Base-by-base conservation (phyloP, 2,329 filamentous ascomycete genomes). In the Fusarium foetens region DNA sequence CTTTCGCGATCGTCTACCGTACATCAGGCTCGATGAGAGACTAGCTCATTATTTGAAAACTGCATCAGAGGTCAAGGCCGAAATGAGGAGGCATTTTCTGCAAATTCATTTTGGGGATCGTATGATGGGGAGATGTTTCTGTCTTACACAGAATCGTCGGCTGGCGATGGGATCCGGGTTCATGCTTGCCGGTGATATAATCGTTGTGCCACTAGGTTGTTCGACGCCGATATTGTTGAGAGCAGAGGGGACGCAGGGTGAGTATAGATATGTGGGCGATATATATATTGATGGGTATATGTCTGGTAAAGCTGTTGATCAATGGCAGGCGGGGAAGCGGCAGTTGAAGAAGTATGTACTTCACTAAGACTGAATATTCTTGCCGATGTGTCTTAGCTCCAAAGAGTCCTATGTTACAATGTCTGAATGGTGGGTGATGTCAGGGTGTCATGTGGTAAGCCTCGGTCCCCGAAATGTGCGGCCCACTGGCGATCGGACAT, bases 51-150 rank as follows among this genome's bases (percentile, higher is more conserved):
- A 58, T 51, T 25, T 65, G 4, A n/a, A 58, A 2, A 33, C 43
- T 5, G 21, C 36, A 7, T 36, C 43, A 1, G 58, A 27, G 11
- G 45, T 72, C 0, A 29, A 48, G 1, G 54, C 68, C 2, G 51
- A 72, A 3, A 49, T 38, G 19, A 43, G 49, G 14, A 35, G 69
- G 12, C 58, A 65, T 5, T 72, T 57, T 29, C 1, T 71, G 1
- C 63, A 71, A 4, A 38, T 25, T 1, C 62, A 72, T 8, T 69
- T 71, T 25, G 68, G 58, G 1, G 63, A 71, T 11, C 42, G 36
- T 6, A 71, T 72, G 58, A 68, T 69, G 29, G 58, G 69, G 11
- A 51, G 69, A 7, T 58, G 64, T 10, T 65, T 71, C 17, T 71
- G 68, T 21, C 48, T 69, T 23, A 72, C 68, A 1, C 45, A 65